A percentile compares a stretch with the other conserved stretches of the same genome.
Conservation (phyloP, 2,329 filamentous ascomycete genomes). For the Colletotrichum scovillei region DNA sequence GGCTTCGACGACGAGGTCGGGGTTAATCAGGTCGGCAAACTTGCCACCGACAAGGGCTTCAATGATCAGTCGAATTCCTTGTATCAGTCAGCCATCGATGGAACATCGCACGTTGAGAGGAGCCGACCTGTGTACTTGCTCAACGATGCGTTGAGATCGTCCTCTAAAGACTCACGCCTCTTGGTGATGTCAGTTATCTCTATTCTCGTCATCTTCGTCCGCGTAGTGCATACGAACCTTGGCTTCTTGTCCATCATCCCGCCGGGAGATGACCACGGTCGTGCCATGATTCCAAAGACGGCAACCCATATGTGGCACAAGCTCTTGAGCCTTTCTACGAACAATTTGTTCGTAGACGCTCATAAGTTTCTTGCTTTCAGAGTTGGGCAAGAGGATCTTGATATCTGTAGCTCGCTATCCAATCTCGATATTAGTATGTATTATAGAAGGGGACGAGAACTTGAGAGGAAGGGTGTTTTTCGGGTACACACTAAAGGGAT, state of each 20-base stretch:
- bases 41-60: constrained; percentile 9
- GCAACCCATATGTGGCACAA: constrained; percentile 12
- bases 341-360: constrained; percentile 14
- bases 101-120: background rate
- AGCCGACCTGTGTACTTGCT: constrained; percentile 5
- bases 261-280: background rate
- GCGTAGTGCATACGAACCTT: background rate
- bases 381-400: background rate
- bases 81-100: background rate
- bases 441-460: background rate
- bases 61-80: constrained; percentile 43
- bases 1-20: background rate
- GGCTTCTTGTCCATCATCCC: background rate
- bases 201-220: background rate
- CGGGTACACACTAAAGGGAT: rapidly evolving
- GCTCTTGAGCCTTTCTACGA: background rate
- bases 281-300: constrained; percentile 3
- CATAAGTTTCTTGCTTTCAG: constrained; percentile 5
- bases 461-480: background rate
- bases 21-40: constrained; percentile 16
- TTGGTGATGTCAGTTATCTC: background rate
- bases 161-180: background rate
- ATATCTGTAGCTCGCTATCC: background rate
- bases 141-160: background rate
- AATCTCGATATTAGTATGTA: background rate